Evolutionary conservation across 2,329 filamentous ascomycete species (phyloP), one percentile per base, ranked within the genome.

Genomic region (Paecilomyces sp.): DNA sequence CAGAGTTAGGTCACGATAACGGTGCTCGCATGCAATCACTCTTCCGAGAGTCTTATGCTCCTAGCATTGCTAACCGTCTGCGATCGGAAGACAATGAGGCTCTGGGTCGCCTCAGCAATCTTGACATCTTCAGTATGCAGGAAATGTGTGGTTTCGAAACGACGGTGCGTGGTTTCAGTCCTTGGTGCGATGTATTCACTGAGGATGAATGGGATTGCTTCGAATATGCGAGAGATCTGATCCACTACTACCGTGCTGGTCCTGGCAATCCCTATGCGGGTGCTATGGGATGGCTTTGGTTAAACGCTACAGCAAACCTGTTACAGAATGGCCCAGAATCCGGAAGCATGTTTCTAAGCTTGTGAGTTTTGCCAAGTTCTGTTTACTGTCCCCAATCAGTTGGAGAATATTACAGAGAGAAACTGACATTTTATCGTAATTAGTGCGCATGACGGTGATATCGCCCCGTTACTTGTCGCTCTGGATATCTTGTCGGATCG

Each of bases 81-180:
- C 55, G 66, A 34, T 18, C 47, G 1, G 58, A 71, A 31, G 52
- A 56, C 1, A 72, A 72, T 52, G 28, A 54, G 6, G 64, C 66
- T 1, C 62, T 74, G 5, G 71, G 79, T n/a, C 78, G 77, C 33
- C 77, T 83, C 59, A 74, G 70, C 0, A 73, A 78, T 54, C 65
- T 73, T 2, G 82, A 85, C 58, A 69, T 85, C 41, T 86, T 80
- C 65, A 76, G 79, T 60, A 85, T 86, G 83, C 83, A 85, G 67
- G 82, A 85, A 64, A 80, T 85, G 74, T 86, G 83, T 66, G 83
- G 82, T 1, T 86, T 85, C 63, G 84, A 86, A 68, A 82, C 76
- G 0, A 77, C 81, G 2, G 79, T 80, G 0, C 76, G 80, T 59
- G 84, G 83, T 6, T 72, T 69, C 24, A 84, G 82, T 67, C 75